phyloP scores from a whole-genome alignment of 768 basidiomycete genomes.

The Arthromyces matolae region DNA sequence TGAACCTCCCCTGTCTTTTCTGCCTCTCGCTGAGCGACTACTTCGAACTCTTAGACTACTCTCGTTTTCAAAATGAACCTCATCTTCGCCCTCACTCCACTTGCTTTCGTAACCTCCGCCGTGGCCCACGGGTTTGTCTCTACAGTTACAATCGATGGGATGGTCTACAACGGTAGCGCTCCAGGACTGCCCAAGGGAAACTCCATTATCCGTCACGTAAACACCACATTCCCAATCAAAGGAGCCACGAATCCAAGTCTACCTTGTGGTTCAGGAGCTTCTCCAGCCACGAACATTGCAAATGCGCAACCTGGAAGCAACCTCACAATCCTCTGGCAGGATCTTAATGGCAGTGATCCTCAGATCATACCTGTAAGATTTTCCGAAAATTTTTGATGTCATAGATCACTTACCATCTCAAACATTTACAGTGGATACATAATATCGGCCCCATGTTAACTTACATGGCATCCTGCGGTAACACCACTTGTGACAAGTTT shows the following conservation, averaged over 20 bases:
- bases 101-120: conserved; percentile 33
- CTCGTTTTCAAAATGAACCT: conserved; percentile 21
- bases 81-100: conserved; percentile 26
- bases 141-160: conserved; percentile 36
- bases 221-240: conserved; percentile 39
- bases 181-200: conserved; percentile 23
- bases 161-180: conserved; percentile 33
- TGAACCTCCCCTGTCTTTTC: too few species aligned
- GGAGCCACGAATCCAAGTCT: conserved; percentile 52
- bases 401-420: too few species aligned
- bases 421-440: conserved; percentile 54
- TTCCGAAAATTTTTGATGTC: too few species aligned
- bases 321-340: too few species aligned
- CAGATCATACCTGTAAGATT: conserved; percentile 19
- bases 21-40: too few species aligned
- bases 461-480: conserved; percentile 66
- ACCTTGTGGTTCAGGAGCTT: conserved; percentile 58
- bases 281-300: conserved; percentile 46
- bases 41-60: too few species aligned
- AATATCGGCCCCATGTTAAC: conserved; percentile 69
- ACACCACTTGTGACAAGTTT: conserved; percentile 55
- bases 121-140: conserved; percentile 45
- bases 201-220: conserved; percentile 41
- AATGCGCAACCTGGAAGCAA: conserved; percentile 32
- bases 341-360: not conserved